These are phyloP conservation scores for Endocladia muricata DNA, from an alignment of 31 red algal genomes.

Conservation along the genomic window DNA sequence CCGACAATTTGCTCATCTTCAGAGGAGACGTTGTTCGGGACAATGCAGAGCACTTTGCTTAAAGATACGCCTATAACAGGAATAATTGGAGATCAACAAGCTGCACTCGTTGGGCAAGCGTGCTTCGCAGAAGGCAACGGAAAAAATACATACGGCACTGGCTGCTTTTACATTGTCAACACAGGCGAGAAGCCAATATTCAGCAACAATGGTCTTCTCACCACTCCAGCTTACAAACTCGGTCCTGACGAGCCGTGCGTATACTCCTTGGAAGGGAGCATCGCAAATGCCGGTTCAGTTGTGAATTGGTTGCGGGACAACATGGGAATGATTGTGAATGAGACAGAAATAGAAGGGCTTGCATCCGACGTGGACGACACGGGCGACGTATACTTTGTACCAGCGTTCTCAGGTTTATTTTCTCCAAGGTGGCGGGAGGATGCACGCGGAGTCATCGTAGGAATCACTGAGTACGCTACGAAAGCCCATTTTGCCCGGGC, in stretches of 20 bases:
- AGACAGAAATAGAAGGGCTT: slow-evolving; percentile 63
- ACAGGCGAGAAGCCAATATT: slow-evolving; percentile 61
- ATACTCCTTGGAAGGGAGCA: slow-evolving; percentile 86
- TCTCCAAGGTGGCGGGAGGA: slow-evolving; percentile 87
- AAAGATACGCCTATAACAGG: slow-evolving; percentile 73
- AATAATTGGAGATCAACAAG: slow-evolving; percentile 93
- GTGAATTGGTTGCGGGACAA: slow-evolving; percentile 84
- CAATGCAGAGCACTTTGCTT: slow-evolving; percentile 38
- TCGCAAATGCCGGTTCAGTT: slow-evolving; percentile 77
- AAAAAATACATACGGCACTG: slow-evolving; percentile 94
- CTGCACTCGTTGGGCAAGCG: slow-evolving; percentile 86
- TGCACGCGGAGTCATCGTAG: slow-evolving; percentile 83
- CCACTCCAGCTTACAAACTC: slow-evolving; percentile 82
- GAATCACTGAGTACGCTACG: slow-evolving; percentile 75
- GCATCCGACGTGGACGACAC: slow-evolving; percentile 64
- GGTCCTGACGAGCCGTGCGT: slow-evolving; percentile 30
- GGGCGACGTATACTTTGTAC: slow-evolving; percentile 83
- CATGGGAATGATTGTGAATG: slow-evolving; percentile 57
- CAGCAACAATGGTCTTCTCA: slow-evolving; percentile 63
- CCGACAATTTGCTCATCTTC: slow-evolving; percentile 76
- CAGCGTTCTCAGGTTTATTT: slow-evolving; percentile 89
- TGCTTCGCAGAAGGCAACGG: slow-evolving; percentile 64
- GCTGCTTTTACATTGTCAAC: slow-evolving; percentile 92
- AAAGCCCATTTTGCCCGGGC: slow-evolving; percentile 87
- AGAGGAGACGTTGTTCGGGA: slow-evolving; percentile 55